Percentiles rank a stretch among this genome's conserved stretches.
phyloP scores from a whole-genome alignment of 2,329 filamentous ascomycete species.

The Colletotrichum agaves region DNA sequence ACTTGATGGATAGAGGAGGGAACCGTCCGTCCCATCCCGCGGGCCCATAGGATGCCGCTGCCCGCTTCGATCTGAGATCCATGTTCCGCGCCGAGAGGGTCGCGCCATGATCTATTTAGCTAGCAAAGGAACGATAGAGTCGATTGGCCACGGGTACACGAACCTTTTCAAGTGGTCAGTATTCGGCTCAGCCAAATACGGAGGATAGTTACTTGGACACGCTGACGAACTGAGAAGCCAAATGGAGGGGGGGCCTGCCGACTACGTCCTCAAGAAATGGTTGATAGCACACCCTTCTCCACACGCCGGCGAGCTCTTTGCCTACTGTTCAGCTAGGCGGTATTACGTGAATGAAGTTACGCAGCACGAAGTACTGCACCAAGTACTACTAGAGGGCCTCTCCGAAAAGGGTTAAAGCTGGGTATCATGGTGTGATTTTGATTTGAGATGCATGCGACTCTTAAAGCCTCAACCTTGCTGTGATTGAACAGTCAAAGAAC shows the following conservation, averaged over 20 bases:
- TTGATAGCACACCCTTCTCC: conserved; percentile 15
- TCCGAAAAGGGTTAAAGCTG: conserved; percentile 6
- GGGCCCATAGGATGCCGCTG: conserved; percentile 21
- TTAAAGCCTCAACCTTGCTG: conserved; percentile 20
- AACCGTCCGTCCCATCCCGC: conserved; percentile 22
- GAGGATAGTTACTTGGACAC: background rate
- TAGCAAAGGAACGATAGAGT: background rate
- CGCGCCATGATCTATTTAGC: conserved; percentile 6
- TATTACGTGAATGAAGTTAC: background rate
- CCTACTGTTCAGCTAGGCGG: background rate
- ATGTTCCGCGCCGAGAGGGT: conserved; percentile 13
- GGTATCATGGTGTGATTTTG: conserved; percentile 31
- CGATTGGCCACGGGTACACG: background rate
- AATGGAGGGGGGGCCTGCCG: background rate
- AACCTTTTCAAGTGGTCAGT: background rate
- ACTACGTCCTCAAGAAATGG: conserved; percentile 27
- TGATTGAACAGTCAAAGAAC: conserved; percentile 13
- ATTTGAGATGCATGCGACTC: conserved; percentile 15
- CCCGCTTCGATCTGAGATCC: conserved; percentile 32
- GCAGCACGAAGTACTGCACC: no score
- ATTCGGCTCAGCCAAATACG: background rate
- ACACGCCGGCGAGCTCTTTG: background rate
- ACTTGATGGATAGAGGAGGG: conserved; percentile 14
- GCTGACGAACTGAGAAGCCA: conserved; percentile 6
- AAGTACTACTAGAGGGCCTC: background rate